Evolutionary conservation across 805 yeast genomes (phyloP).

Genomic region (Saccharomycopsis malanga): DNA sequence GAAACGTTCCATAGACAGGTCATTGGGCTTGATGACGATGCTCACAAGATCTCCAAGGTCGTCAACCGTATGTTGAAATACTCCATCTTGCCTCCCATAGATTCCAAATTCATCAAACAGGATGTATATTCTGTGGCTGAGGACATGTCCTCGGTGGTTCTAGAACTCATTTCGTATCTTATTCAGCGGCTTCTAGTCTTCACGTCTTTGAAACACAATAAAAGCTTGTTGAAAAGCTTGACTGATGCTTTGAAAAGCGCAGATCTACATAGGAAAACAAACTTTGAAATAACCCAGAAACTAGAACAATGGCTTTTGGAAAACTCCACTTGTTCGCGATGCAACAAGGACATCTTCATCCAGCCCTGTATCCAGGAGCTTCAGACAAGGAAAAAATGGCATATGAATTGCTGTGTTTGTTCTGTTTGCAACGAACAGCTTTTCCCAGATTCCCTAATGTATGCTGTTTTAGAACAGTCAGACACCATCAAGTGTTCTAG

Average conservation of each 20-base stretch:
- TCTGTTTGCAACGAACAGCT: slow-evolving; percentile 8
- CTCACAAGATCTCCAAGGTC: not conserved
- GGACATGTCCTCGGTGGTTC: not conserved
- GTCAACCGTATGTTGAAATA: slow-evolving; percentile 12
- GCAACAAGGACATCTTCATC: slow-evolving; percentile 5
- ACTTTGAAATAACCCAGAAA: slow-evolving; percentile 12
- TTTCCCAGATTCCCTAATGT: slow-evolving; percentile 5
- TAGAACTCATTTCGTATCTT: slow-evolving; percentile 11
- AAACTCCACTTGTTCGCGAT: slow-evolving; percentile 5
- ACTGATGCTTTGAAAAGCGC: not conserved
- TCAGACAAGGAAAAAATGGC: slow-evolving; percentile 14
- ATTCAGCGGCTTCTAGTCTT: slow-evolving; percentile 14
- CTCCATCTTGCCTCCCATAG: slow-evolving; percentile 13
- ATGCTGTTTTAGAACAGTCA: slow-evolving; percentile 3
- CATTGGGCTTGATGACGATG: slow-evolving; percentile 8
- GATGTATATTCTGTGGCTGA: slow-evolving; percentile 1
- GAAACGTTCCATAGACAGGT: slow-evolving; percentile 11
- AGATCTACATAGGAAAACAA: not conserved
- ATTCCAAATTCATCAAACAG: slow-evolving; percentile 10
- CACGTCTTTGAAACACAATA: slow-evolving; percentile 4
- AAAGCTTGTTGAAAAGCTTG: not conserved
- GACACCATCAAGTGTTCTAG: slow-evolving; percentile 5
- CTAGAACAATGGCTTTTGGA: slow-evolving; percentile 15
- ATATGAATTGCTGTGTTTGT: slow-evolving; percentile 13
- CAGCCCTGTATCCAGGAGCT: slow-evolving; percentile 14